Conservation (phyloP, 306 rosid genomes). For the Vicia villosa region DNA sequence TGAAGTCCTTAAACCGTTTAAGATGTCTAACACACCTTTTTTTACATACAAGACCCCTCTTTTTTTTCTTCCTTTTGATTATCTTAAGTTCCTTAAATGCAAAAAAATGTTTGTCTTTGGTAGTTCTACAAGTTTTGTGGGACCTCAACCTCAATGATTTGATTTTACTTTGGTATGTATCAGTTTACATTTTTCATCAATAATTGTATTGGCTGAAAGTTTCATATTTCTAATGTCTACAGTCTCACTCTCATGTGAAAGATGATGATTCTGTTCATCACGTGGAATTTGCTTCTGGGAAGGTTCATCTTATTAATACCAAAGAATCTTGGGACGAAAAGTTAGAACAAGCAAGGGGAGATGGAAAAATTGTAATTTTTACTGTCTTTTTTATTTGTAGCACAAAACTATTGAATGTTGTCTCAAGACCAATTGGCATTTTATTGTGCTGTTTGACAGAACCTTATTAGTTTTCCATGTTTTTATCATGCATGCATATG, state of each 20-base stretch:
- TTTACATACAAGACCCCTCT: too few relatives aligned
- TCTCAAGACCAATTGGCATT: constrained; percentile 3
- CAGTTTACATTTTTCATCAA: constrained; percentile 13
- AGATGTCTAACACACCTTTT: constrained; percentile 12
- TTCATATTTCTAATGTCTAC: constrained; percentile 40
- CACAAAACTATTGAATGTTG: not conserved
- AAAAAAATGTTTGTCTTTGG: too few relatives aligned
- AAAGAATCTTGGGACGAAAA: constrained; percentile 79
- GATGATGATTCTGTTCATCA: constrained; percentile 60
- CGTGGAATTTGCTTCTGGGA: constrained; percentile 66
- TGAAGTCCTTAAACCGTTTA: not conserved
- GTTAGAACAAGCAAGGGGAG: constrained; percentile 82
- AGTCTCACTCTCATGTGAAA: constrained; percentile 39
- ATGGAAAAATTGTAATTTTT: constrained; percentile 69
- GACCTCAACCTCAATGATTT: too few relatives aligned
- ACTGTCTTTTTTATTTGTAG: not conserved
- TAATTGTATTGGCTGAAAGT: constrained; percentile 32
- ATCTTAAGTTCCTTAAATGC: too few relatives aligned
- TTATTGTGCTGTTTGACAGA: constrained; percentile 25
- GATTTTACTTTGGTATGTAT: not conserved
- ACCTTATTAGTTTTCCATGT: not conserved
- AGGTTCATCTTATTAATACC: constrained; percentile 73
- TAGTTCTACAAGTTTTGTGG: too few relatives aligned
- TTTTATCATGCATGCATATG: too few relatives aligned
- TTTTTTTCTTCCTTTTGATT: too few relatives aligned